A percentile compares a stretch with the other conserved stretches of the same genome.
Evolutionary conservation across 768 basidiomycete species (phyloP).

Genomic region (Lactarius vividus): DNA sequence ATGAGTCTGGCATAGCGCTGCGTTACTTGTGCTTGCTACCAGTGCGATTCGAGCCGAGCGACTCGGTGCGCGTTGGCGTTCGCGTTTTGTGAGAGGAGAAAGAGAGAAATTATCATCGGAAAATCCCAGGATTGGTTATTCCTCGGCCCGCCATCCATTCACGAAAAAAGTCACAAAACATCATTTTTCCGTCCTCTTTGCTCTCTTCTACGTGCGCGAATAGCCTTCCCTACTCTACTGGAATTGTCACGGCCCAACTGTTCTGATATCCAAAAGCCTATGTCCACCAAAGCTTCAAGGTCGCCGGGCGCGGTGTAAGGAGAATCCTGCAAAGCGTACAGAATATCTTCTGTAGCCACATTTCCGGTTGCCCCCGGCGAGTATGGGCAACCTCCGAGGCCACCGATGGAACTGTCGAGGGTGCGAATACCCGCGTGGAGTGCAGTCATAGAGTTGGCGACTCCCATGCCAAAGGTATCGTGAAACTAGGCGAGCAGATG

Average conservation of each 20-base stretch:
- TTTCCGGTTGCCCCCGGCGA: constrained; percentile 96
- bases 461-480: constrained; percentile 84
- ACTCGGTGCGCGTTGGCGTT: neutral
- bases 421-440: constrained; percentile 74
- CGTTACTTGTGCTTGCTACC: neutral
- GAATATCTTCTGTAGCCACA: constrained; percentile 88
- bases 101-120: constrained; percentile 12
- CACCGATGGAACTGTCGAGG: constrained; percentile 81
- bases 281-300: constrained; percentile 65
- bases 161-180: too few species aligned
- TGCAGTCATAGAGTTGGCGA: constrained; percentile 72
- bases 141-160: neutral
- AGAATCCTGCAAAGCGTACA: constrained; percentile 75
- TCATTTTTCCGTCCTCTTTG: constrained; percentile 33
- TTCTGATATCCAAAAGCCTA: constrained; percentile 81
- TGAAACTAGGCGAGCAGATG: constrained; percentile 58
- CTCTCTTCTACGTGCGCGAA: constrained; percentile 49
- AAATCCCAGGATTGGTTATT: constrained; percentile 4
- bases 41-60: neutral
- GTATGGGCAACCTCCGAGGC: constrained; percentile 94
- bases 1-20: constrained; percentile 73
- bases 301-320: constrained; percentile 58
- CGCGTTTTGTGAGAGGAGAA: neutral
- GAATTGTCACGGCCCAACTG: constrained; percentile 63
- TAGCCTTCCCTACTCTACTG: constrained; percentile 75